Evolutionary conservation across 768 basidiomycete species (phyloP).

Genomic region (Amanita subjunquillea): DNA sequence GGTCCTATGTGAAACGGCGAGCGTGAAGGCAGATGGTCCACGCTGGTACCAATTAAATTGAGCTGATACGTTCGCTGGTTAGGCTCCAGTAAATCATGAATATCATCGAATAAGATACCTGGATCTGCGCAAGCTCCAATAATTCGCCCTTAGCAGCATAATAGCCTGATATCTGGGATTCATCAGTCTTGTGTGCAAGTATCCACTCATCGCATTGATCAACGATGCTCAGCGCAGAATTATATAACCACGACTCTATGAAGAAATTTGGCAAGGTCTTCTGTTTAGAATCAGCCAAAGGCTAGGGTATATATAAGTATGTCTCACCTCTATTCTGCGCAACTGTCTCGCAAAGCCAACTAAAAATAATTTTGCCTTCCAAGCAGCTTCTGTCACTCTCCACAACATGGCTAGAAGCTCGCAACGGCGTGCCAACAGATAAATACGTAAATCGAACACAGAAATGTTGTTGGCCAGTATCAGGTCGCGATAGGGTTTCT

Average conservation of each 20-base stretch:
- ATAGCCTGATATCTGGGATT: slow-evolving; percentile 36
- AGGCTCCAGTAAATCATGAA: not conserved
- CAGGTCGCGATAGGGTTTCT: slow-evolving; percentile 83
- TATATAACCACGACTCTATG: slow-evolving; percentile 90
- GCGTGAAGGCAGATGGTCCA: slow-evolving; percentile 57
- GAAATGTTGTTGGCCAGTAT: slow-evolving; percentile 87
- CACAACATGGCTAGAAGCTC: slow-evolving; percentile 61
- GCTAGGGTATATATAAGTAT: not conserved
- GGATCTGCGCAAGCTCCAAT: slow-evolving; percentile 76
- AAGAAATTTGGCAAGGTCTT: slow-evolving; percentile 55
- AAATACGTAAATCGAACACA: slow-evolving; percentile 88
- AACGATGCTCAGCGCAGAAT: slow-evolving; percentile 75
- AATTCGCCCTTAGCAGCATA: slow-evolving; percentile 83
- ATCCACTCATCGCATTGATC: slow-evolving; percentile 74
- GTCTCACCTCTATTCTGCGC: slow-evolving; percentile 68
- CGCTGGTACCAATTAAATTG: slow-evolving; percentile 70
- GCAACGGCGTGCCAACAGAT: slow-evolving; percentile 83
- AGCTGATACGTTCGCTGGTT: slow-evolving; percentile 38
- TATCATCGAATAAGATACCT: slow-evolving; percentile 35
- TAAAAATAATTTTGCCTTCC: slow-evolving; percentile 66
- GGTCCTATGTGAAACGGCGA: slow-evolving; percentile 49
- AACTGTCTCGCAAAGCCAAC: slow-evolving; percentile 66
- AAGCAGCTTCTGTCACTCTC: slow-evolving; percentile 58
- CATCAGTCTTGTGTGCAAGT: slow-evolving; percentile 34
- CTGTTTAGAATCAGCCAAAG: slow-evolving; percentile 18